Percentiles rank a stretch among this genome's conserved stretches.
Conservation (phyloP, 441 rosid genomes). For the Gossypium armourianum region DNA sequence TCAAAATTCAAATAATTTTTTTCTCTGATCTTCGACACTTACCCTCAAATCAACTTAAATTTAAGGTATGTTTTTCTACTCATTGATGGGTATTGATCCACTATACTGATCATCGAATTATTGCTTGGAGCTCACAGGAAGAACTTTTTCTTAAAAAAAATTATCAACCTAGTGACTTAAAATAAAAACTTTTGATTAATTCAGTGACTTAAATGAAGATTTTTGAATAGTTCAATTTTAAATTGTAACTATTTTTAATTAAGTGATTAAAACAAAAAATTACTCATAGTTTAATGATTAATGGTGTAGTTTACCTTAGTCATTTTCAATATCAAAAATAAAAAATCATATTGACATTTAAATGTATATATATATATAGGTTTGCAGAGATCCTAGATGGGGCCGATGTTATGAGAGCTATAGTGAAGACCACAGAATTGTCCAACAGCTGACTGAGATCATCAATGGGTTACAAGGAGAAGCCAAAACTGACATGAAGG, state of each 20-base stretch:
- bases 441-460: not conserved
- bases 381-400: slow-evolving; percentile 15
- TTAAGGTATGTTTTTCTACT: no score
- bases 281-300: not conserved
- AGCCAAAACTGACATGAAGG: not conserved
- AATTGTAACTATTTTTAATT: no score
- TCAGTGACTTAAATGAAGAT: not conserved
- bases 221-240: not conserved
- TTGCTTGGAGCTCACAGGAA: not conserved
- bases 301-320: not conserved
- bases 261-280: not conserved
- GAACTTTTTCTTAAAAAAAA: no score
- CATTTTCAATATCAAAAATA: not conserved
- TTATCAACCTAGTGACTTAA: no score
- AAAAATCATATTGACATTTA: not conserved
- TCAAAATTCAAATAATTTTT: no score
- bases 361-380: not conserved
- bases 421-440: slow-evolving; percentile 2
- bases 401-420: slow-evolving; percentile 6
- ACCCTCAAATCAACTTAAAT: not conserved
- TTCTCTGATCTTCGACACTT: not conserved
- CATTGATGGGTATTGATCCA: no score
- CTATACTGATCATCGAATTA: not conserved
- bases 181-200: no score
- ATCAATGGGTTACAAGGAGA: slow-evolving; percentile 9